A percentile compares a stretch with the other conserved stretches of the same genome.
These are phyloP conservation scores for Colletotrichum eleusines DNA, from an alignment of 2,329 filamentous ascomycete species.

Conservation along the genomic window DNA sequence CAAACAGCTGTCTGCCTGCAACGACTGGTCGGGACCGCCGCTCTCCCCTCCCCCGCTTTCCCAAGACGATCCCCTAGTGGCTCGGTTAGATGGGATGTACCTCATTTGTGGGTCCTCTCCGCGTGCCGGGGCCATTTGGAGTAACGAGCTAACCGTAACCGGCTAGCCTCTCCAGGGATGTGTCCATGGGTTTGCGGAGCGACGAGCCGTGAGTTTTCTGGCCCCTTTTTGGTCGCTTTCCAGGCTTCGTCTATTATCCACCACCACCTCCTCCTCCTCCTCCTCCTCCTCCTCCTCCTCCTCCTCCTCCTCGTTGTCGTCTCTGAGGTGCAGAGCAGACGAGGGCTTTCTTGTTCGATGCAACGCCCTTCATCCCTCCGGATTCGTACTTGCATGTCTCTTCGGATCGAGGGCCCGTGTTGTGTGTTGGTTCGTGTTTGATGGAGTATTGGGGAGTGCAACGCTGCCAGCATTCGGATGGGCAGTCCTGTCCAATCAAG, in stretches of 20 bases:
- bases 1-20: neutral
- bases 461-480: slow-evolving; percentile 1
- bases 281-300: slow-evolving; percentile 5
- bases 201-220: slow-evolving; percentile 34
- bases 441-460: slow-evolving; percentile 15
- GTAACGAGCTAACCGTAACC: neutral
- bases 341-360: slow-evolving; percentile 5
- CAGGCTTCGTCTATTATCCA: neutral
- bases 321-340: neutral
- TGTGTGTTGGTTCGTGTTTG: slow-evolving; percentile 26
- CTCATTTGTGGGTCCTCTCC: slow-evolving; percentile 29
- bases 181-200: slow-evolving; percentile 30
- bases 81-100: slow-evolving; percentile 16
- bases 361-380: slow-evolving; percentile 25
- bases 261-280: neutral
- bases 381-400: slow-evolving; percentile 33
- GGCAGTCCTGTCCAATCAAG: slow-evolving; percentile 24
- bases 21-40: slow-evolving; percentile 5
- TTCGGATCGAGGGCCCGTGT: slow-evolving; percentile 33
- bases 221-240: neutral
- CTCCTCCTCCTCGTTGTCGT: slow-evolving; percentile 3
- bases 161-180: neutral
- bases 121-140: slow-evolving; percentile 25
- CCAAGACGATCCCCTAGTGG: slow-evolving; percentile 20
- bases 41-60: slow-evolving; percentile 29